Base-by-base conservation (phyloP, 2,329 filamentous ascomycete species). In the Cordyceps militaris region DNA sequence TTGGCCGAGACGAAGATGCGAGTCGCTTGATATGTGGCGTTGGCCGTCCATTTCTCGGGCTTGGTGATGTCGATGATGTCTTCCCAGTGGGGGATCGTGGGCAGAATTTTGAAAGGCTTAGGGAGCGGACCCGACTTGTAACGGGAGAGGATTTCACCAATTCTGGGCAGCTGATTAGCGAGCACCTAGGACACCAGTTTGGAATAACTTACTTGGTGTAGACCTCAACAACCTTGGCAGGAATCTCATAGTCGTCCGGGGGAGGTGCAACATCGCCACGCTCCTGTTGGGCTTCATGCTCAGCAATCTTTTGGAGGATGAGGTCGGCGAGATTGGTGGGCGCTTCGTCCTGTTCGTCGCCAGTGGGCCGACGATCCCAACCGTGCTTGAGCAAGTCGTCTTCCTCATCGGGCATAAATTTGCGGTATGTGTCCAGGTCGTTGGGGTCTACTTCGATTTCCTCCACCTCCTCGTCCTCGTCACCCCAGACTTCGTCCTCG, bases 61-160 rank as follows among this genome's bases (percentile, higher is more conserved):
- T 85, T 82, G n/a, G 91, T 96, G 57, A 96, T 83, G 62, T 86
- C 80, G 64, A 96, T 83, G 38, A 96, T 88, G 21, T 91, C 88
- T 69, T 94, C 89, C 91, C 92, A 97, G 66, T 94, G 72, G 8
- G 91, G 91, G 14, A 97, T 84, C 0, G 91, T 92, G 2, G 94
- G 94, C 9, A 99, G 81, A 63, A 97, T 91, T 74, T 97, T 97
- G 80, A 99, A 96, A 0, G 93, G 93, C 73, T 99, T 99, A 21
- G 94, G 94, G 32, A 99, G 81, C 63, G 93, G 93, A n/a, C 94
- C 94, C 14, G 89, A 93, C 74, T 96, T 96, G 78, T 96, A 97
- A 63, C 93, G 85, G 26, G 90, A 91, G 59, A 99, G 81, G 60
- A 97, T 87, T 63, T 92, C 79, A 60, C 92, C 93, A 65, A 96